Base-by-base conservation (phyloP, 2,329 filamentous ascomycete genomes). In the Fusarium sp. region DNA sequence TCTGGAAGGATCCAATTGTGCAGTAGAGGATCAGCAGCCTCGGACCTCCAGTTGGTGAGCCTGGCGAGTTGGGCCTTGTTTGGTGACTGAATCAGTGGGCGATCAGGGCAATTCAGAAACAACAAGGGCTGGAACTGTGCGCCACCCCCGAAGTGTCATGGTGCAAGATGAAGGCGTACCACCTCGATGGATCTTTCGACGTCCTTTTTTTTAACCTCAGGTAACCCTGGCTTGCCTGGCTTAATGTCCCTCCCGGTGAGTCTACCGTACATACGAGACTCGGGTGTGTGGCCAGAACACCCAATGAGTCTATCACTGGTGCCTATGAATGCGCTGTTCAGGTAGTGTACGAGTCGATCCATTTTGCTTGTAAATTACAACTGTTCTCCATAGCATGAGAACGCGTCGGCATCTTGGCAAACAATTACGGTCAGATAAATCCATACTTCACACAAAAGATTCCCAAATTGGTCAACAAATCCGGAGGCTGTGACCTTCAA, bases 111-210 rank as follows among this genome's bases (percentile, higher is more conserved):
- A 34, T 34, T 34, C 32, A 34, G 32, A 34, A 34, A 34, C 32
- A 34, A 44, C n/a, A 47, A 41, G 51, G 45, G 68, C 66, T 55
- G 67, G 66, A 63, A 57, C 66, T 70, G 58, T 74, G 69, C 75
- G 75, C 76, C 76, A 78, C 75, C 62, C 61, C 61, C 60, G 42
- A 68, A 54, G 64, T 66, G 57, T 52, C 63, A 44, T 50, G 36
- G 62, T 70, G 55, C 58, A 45, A 44, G 61, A 51, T 44, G 45
- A 47, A 72, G 72, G 62, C 67, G 48, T 61, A 48, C 58, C 62
- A 48, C 66, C 60, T 67, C 20, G 67, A 72, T 68, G 42, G 58
- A 64, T 68, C 42, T 65, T 52, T 67, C 61, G 64, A 59, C 48
- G 24, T 34, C 22, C 5, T n/a, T 51, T 51, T 51, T 68, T 64